These are phyloP conservation scores for Aspergillus pseudoviridinutans DNA, from an alignment of 2,329 filamentous ascomycete genomes.

Conservation along the genomic window DNA sequence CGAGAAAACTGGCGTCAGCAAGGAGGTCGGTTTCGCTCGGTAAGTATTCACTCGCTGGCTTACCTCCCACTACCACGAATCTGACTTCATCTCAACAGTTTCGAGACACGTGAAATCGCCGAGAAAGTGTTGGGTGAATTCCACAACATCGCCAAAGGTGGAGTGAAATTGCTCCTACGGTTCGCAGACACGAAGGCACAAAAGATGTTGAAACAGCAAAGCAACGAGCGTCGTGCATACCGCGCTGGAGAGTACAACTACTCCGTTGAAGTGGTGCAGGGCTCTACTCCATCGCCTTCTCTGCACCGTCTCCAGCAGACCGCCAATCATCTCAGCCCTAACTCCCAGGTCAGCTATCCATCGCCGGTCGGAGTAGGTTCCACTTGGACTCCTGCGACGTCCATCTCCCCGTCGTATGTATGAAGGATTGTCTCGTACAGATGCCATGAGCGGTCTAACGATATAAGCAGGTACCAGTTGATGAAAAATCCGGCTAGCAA, in stretches of 20 bases:
- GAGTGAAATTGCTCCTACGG: slow-evolving; percentile 83
- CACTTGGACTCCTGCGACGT: slow-evolving; percentile 46
- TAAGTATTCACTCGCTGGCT: slow-evolving; percentile 36
- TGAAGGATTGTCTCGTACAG: slow-evolving; percentile 1
- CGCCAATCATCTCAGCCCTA: slow-evolving; percentile 39
- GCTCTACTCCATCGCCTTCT: slow-evolving; percentile 42
- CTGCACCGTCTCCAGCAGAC: slow-evolving; percentile 39
- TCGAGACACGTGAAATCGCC: slow-evolving; percentile 83
- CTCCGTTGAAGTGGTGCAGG: slow-evolving; percentile 45
- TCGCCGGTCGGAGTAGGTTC: slow-evolving; percentile 41
- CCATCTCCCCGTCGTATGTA: slow-evolving; percentile 47
- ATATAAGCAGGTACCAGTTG: slow-evolving; percentile 31
- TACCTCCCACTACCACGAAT: slow-evolving; percentile 2
- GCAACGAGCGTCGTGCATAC: slow-evolving; percentile 90
- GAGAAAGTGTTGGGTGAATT: slow-evolving; percentile 84
- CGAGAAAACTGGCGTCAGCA: slow-evolving; percentile 77
- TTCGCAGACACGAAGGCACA: slow-evolving; percentile 96
- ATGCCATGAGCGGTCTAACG: slow-evolving; percentile 22
- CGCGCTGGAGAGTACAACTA: slow-evolving; percentile 90
- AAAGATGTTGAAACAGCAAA: slow-evolving; percentile 94
- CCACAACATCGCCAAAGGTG: slow-evolving; percentile 79
- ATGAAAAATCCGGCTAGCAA: slow-evolving; percentile 36
- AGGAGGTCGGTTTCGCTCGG: slow-evolving; percentile 96
- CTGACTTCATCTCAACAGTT: slow-evolving; percentile 52
- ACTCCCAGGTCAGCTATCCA: slow-evolving; percentile 40